Evolutionary conservation across 345 rosid species (phyloP), one percentile per base, ranked within the genome.

Genomic region (Acer negundo): DNA sequence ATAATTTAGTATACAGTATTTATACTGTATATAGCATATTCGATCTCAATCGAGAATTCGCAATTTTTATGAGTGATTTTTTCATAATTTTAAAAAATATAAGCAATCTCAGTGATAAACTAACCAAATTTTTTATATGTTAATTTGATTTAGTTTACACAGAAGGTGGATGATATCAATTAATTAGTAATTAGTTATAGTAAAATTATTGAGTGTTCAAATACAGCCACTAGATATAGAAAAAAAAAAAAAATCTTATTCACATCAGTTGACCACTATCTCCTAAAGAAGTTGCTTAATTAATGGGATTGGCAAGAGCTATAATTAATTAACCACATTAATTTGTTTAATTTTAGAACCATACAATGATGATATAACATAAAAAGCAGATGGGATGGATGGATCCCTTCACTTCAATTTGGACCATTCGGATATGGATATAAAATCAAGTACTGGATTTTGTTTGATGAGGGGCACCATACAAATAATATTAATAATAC

Each of bases 381-480:
- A 6, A 79, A 40, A 72, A 46, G n/a, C n/a, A 72, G 66, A 69
- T 22, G 20, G 65, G 59, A 69, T 56, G 70, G 75, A n/a, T 35
- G 38, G 38, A 35, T 35, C 6, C 38, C 38, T 35, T 35, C 38
- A 35, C 38, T 35, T 22, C 35, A 46, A 10, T 42, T 42, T 10
- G 58, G 35, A 22, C 63, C 63, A 59, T 59, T 59, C 10, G 10
- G 56, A 44, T 69, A 19, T 22, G n/a, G 10, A 64, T 13, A 19
- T 67, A 67, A 17, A 26, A 26, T 0, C 7, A 70, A 70, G 15
- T 70, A 15, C 7, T 51, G 16, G 74, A 53, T 70, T 70, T 53
- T 70, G 26, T 3, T 75, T 63, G 72, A 28, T 19, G 69, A 70
- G 76, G 72, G 70, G 55, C 69, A 63, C 70, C 22, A 56, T 23